Evolutionary conservation across 306 rosid species (phyloP), one percentile per base, ranked within the genome.

Genomic region (Vigna radiata): DNA sequence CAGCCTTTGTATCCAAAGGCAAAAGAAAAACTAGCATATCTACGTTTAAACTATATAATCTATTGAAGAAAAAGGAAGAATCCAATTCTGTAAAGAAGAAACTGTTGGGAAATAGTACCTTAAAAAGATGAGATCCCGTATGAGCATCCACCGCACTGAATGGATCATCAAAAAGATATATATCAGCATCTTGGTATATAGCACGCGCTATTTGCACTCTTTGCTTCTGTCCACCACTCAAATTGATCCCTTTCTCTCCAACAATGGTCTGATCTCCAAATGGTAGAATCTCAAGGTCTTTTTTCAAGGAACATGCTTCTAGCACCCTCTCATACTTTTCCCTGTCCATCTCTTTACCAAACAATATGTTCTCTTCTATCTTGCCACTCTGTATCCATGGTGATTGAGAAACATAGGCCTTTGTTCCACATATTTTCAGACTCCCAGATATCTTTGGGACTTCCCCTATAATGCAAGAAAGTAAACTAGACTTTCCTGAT

Each of bases 111-210:
- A 75, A 11, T 41, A 62, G 29, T 75, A 88, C 96, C 91, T 90
- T 88, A 82, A 90, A 90, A 72, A 90, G 83, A 79, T 90, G 96
- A 16, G 96, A 93, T 86, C 96, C 96, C n/a, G 97, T 93, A 82
- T 93, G 97, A 79, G 96, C 97, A 86, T 90, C 97, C 31, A 93
- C 92, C 49, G 94, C 97, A 75, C 96, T 93, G 73, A 93, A 93
- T n/a, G 97, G 97, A 86, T 93, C 97, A 50, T 90, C 97, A 71
- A 89, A 88, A 61, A 93, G 84, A 84, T 90, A 93, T 64, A 93
- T 88, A 75, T 93, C 97, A 72, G 90, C 88, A 61, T 89, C 96
- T 84, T 89, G 96, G 77, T 93, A 93, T 55, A 93, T 64, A 18
- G 96, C 90, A 31, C 97, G 92, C 0, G 96, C 97, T 37, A 93